phyloP scores from a whole-genome alignment of 2,329 filamentous ascomycete species.

The Epichloe uncinata region DNA sequence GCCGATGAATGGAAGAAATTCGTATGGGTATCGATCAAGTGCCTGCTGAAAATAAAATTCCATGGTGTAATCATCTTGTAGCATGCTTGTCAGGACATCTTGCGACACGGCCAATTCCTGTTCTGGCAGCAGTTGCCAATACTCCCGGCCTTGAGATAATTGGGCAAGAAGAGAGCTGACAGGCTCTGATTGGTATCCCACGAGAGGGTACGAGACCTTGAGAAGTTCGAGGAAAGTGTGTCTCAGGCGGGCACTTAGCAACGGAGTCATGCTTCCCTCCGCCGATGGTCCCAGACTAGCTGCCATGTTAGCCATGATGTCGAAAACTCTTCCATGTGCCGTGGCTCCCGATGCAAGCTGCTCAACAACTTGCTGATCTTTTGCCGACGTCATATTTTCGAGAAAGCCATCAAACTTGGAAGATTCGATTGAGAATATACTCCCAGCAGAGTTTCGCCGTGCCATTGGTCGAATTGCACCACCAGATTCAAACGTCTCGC shows the following conservation, averaged over 20 bases:
- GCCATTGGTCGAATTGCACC: slow-evolving; percentile 26
- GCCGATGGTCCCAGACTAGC: slow-evolving; percentile 30
- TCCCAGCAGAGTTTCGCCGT: slow-evolving; percentile 46
- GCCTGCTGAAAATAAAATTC: slow-evolving; percentile 52
- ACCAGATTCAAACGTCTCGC: slow-evolving; percentile 41
- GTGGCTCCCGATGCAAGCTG: slow-evolving; percentile 36
- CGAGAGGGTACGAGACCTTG: slow-evolving; percentile 49
- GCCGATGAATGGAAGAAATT: slow-evolving; percentile 64
- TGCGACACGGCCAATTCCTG: slow-evolving; percentile 19
- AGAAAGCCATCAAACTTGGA: slow-evolving; percentile 46
- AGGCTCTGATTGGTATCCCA: slow-evolving; percentile 62
- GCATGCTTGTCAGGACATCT: slow-evolving; percentile 21
- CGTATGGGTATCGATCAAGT: slow-evolving; percentile 70
- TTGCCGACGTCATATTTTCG: slow-evolving; percentile 33
- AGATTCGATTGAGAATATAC: slow-evolving; percentile 48
- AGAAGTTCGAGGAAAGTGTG: slow-evolving; percentile 56
- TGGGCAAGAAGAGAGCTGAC: slow-evolving; percentile 53
- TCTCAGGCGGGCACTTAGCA: slow-evolving; percentile 51
- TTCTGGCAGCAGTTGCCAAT: slow-evolving; percentile 36
- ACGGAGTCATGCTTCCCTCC: slow-evolving; percentile 33
- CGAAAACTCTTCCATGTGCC: slow-evolving; percentile 37
- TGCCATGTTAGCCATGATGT: slow-evolving; percentile 39
- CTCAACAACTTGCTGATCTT: slow-evolving; percentile 38
- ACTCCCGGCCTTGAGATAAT: slow-evolving; percentile 39
- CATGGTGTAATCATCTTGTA: slow-evolving; percentile 33